These are phyloP conservation scores for Astathelohania contejeani DNA, from an alignment of 371 early-diverging fungal species.

Conservation along the genomic window DNA sequence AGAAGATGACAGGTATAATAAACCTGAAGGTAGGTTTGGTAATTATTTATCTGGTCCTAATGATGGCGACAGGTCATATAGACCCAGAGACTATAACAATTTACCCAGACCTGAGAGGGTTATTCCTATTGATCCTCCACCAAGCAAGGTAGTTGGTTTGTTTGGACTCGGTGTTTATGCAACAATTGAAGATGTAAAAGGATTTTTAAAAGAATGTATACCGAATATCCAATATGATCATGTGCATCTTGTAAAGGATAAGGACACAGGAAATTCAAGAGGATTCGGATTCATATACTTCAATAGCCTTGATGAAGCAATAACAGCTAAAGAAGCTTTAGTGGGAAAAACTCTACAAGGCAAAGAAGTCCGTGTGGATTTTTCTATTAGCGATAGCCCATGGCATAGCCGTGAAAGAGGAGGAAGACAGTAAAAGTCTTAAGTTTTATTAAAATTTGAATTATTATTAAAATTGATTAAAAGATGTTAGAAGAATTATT, in stretches of 20 bases:
- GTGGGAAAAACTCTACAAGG: constrained; percentile 34
- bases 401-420: neutral
- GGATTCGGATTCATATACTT: constrained; percentile 50
- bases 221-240: constrained; percentile 24
- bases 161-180: constrained; percentile 39
- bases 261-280: constrained; percentile 25
- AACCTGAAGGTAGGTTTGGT: neutral
- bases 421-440: no score
- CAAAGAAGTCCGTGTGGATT: constrained; percentile 38
- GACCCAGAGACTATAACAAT: neutral
- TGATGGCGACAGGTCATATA: neutral
- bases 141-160: constrained; percentile 40
- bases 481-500: no score
- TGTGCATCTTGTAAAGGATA: constrained; percentile 33
- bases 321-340: constrained; percentile 37
- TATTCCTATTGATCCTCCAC: constrained; percentile 14
- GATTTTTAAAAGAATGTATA: constrained; percentile 37
- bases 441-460: no score
- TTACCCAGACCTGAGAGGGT: no score
- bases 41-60: neutral
- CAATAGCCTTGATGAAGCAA: constrained; percentile 41
- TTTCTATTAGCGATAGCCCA: constrained; percentile 29
- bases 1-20: neutral
- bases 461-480: no score
- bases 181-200: constrained; percentile 36